These are phyloP conservation scores for Monosporascus sp. DNA, from an alignment of 2,329 filamentous ascomycete species.

Conservation along the genomic window DNA sequence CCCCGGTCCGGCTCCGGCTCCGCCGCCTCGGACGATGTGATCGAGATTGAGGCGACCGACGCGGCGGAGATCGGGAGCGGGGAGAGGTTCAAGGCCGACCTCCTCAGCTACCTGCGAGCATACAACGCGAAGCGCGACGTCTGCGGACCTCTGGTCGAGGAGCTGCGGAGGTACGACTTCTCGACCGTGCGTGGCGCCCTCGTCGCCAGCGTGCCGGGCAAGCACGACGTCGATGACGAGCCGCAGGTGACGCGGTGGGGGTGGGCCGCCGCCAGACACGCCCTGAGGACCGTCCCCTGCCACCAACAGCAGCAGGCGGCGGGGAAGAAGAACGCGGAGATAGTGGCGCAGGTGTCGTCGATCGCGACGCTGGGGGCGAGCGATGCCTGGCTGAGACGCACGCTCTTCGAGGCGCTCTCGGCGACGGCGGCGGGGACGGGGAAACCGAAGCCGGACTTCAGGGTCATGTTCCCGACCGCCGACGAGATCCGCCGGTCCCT, in stretches of 20 bases:
- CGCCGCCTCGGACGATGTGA: background rate
- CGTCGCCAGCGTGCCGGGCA: conserved; percentile 73
- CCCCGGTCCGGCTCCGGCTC: conserved; percentile 31
- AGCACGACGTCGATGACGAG: conserved; percentile 46
- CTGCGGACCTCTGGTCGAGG: conserved; percentile 49
- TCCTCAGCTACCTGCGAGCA: conserved; percentile 65
- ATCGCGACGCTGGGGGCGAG: conserved; percentile 72
- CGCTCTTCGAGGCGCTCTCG: conserved; percentile 50
- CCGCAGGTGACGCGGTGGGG: conserved; percentile 63
- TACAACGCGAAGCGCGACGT: conserved; percentile 59
- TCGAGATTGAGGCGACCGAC: conserved; percentile 6
- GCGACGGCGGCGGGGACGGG: conserved; percentile 19
- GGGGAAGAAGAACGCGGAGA: conserved; percentile 28
- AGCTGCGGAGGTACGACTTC: conserved; percentile 65
- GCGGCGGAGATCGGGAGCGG: conserved; percentile 52
- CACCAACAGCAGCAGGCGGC: background rate
- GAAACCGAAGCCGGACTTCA: conserved; percentile 46
- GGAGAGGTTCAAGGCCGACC: conserved; percentile 66
- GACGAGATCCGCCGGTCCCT: conserved; percentile 72
- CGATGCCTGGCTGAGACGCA: conserved; percentile 67
- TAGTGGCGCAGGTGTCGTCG: conserved; percentile 69
- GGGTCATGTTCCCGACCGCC: conserved; percentile 75
- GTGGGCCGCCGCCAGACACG: conserved; percentile 63
- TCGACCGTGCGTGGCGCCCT: conserved; percentile 62
- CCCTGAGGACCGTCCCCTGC: conserved; percentile 51